phyloP scores from a whole-genome alignment of 495 filamentous ascomycete species.

The Penicillium chermesinum region DNA sequence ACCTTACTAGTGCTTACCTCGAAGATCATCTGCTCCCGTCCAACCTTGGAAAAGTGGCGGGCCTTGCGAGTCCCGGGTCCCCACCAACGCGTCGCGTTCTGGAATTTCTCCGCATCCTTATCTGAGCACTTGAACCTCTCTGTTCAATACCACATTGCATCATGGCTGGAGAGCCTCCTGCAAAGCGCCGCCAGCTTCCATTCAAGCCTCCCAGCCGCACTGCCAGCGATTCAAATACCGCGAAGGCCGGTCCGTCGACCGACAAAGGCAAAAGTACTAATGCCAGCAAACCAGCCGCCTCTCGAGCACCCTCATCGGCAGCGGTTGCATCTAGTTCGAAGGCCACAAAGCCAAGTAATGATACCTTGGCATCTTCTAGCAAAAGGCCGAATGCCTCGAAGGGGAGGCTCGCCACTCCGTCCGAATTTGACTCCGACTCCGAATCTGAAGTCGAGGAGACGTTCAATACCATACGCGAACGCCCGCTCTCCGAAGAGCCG shows the following conservation, averaged over 20 bases:
- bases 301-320: constrained; percentile 8
- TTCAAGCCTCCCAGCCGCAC: constrained; percentile 49
- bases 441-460: constrained; percentile 11
- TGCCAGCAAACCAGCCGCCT: constrained; percentile 15
- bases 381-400: constrained; percentile 12
- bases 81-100: not conserved
- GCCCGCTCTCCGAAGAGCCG: constrained; percentile 29
- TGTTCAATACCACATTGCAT: constrained; percentile 2
- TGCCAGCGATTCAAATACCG: constrained; percentile 18
- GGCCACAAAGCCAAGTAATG: not conserved
- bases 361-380: constrained; percentile 6
- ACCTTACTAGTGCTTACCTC: too few relatives aligned
- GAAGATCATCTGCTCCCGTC: too few relatives aligned
- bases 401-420: constrained; percentile 4
- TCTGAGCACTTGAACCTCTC: too few relatives aligned
- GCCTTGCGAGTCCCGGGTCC: too few relatives aligned
- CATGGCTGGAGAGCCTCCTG: constrained; percentile 37
- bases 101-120: not conserved
- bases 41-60: too few relatives aligned
- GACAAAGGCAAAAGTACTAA: constrained; percentile 18
- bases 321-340: constrained; percentile 13
- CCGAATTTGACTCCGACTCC: constrained; percentile 21
- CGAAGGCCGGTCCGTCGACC: constrained; percentile 8
- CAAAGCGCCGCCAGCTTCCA: constrained; percentile 42
- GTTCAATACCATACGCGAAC: constrained; percentile 14